Conservation (phyloP, 345 rosid genomes). For the Carallia pectinifolia region DNA sequence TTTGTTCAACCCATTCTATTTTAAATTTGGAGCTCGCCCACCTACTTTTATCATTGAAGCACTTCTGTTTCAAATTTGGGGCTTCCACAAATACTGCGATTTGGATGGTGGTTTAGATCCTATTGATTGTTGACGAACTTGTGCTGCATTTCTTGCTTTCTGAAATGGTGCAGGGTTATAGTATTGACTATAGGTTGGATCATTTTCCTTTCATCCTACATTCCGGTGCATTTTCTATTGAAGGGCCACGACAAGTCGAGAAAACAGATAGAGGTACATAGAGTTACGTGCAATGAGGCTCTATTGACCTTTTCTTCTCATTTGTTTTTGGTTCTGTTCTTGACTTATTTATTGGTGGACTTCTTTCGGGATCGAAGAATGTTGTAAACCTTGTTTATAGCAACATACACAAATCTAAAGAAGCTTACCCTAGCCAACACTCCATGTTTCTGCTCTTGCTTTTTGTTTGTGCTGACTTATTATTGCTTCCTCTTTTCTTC, state of each 20-base stretch:
- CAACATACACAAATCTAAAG: no score
- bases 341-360: not conserved
- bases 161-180: conserved; percentile 53
- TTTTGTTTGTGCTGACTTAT: conserved; percentile 7
- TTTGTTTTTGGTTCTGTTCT: not conserved
- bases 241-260: conserved; percentile 78
- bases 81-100: no score
- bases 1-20: no score
- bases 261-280: conserved; percentile 73
- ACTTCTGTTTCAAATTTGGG: no score
- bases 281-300: conserved; percentile 5
- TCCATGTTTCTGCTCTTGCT: not conserved
- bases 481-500: conserved; percentile 12
- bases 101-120: not conserved
- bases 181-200: conserved; percentile 88
- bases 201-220: conserved; percentile 72
- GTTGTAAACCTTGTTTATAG: no score
- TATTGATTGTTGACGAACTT: not conserved
- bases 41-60: no score
- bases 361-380: not conserved
- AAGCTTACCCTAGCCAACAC: not conserved
- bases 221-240: conserved; percentile 70
- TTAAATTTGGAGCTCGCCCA: no score
- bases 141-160: conserved; percentile 8
- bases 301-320: not conserved